Conservation (phyloP, 2,329 filamentous ascomycete species). For the Microcyclospora pomicola region DNA sequence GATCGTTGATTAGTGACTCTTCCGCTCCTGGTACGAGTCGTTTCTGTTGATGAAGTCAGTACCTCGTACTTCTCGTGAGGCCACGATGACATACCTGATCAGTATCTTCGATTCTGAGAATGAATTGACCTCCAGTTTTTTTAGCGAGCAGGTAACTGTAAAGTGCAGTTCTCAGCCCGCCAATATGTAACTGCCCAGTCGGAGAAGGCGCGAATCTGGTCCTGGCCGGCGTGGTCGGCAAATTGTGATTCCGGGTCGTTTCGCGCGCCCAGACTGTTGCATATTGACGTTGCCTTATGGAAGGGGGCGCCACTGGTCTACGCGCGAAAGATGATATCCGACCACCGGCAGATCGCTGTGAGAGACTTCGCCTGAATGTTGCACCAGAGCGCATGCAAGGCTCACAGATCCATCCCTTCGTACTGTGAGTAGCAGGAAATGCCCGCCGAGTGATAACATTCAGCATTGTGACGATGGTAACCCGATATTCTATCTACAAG, state of each 20-base stretch:
- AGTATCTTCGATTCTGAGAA: slow-evolving; percentile 87
- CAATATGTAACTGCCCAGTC: slow-evolving; percentile 84
- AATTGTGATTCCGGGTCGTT: slow-evolving; percentile 16
- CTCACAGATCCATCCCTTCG: too few relatives aligned
- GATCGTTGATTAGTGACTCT: slow-evolving; percentile 58
- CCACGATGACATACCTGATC: slow-evolving; percentile 51
- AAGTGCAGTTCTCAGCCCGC: slow-evolving; percentile 81
- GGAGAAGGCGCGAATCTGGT: slow-evolving; percentile 92
- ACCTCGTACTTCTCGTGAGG: not conserved
- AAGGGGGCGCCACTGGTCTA: too few relatives aligned
- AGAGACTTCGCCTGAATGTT: too few relatives aligned
- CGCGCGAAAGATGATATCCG: too few relatives aligned
- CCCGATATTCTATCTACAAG: too few relatives aligned
- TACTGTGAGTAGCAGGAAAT: too few relatives aligned
- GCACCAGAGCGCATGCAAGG: too few relatives aligned
- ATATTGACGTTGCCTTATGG: too few relatives aligned
- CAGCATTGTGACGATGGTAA: too few relatives aligned
- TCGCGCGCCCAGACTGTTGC: too few relatives aligned
- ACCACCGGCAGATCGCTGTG: too few relatives aligned
- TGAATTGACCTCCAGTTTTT: slow-evolving; percentile 75
- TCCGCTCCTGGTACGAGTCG: slow-evolving; percentile 72
- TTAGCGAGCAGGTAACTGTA: slow-evolving; percentile 90
- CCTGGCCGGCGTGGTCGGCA: slow-evolving; percentile 47
- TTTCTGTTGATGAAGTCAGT: slow-evolving; percentile 39
- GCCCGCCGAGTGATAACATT: too few relatives aligned